A percentile compares a stretch with the other conserved stretches of the same genome.
phyloP scores from a whole-genome alignment of 805 yeast genomes.

The Candida golubevii region DNA sequence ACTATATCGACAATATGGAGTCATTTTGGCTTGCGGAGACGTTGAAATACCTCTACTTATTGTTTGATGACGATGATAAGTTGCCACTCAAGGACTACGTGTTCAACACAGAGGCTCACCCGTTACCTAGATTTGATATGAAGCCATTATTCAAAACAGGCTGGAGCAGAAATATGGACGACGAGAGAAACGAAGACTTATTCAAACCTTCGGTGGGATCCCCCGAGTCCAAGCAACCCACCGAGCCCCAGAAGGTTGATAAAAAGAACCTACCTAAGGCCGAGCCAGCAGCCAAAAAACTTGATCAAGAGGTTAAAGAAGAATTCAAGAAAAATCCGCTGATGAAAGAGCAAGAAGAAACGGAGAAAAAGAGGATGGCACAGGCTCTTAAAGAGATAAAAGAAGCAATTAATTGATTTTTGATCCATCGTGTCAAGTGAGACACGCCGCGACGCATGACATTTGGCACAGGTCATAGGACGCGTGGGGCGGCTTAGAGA shows the following conservation, averaged over 20 bases:
- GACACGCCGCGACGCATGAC: not conserved
- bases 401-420: slow-evolving; percentile 2
- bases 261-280: slow-evolving; percentile 36
- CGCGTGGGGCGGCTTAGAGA: not conserved
- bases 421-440: not conserved
- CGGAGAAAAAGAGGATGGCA: slow-evolving; percentile 24
- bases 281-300: slow-evolving; percentile 37
- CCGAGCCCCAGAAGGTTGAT: slow-evolving; percentile 17
- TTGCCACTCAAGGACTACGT: slow-evolving; percentile 67
- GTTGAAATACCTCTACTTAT: slow-evolving; percentile 59
- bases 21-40: slow-evolving; percentile 95
- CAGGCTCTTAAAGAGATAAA: slow-evolving; percentile 16
- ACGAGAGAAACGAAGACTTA: slow-evolving; percentile 14
- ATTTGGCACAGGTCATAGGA: too few species aligned
- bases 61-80: slow-evolving; percentile 52
- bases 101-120: slow-evolving; percentile 92
- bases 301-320: slow-evolving; percentile 32
- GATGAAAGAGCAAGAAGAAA: slow-evolving; percentile 25
- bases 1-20: slow-evolving; percentile 69
- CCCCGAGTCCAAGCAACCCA: slow-evolving; percentile 6
- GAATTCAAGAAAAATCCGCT: slow-evolving; percentile 34
- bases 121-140: slow-evolving; percentile 70
- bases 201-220: slow-evolving; percentile 14
- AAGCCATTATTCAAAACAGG: slow-evolving; percentile 54
- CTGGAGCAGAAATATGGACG: slow-evolving; percentile 45